Evolutionary conservation across 257 asterid genomes (phyloP).

Genomic region (Marsdenia floribunda): DNA sequence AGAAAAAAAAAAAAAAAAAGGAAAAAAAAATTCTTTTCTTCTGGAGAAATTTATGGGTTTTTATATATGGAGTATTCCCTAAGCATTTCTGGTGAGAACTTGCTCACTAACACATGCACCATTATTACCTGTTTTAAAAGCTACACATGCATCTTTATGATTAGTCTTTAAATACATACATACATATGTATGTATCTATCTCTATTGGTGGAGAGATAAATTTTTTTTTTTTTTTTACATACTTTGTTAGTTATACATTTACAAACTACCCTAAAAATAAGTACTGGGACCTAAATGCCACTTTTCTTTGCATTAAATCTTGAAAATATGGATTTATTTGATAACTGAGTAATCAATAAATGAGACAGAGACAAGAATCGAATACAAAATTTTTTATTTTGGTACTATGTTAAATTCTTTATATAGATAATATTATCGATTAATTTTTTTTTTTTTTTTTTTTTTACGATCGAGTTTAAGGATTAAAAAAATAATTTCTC

Average conservation of each 20-base stretch:
- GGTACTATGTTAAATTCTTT: no score
- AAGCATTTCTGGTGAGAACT: constrained; percentile 41
- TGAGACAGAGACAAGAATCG: no score
- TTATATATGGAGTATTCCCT: constrained; percentile 33
- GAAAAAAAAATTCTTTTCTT: background rate
- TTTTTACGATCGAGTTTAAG: no score
- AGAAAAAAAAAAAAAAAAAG: background rate
- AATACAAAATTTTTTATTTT: no score
- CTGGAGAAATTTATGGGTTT: constrained; percentile 6
- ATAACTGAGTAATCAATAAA: no score
- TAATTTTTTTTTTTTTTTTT: no score
- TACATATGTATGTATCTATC: no score
- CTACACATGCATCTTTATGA: constrained; percentile 34
- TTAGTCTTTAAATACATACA: constrained; percentile 11
- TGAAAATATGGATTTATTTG: background rate
- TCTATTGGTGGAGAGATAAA: no score
- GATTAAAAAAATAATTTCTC: background rate
- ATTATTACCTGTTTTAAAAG: constrained; percentile 32
- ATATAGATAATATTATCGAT: no score
- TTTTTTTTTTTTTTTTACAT: no score
- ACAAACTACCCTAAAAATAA: background rate
- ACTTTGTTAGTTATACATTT: background rate
- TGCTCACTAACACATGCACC: constrained; percentile 42
- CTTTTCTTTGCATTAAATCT: background rate
- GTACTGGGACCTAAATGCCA: background rate